Conservation (phyloP, 2,329 filamentous ascomycete genomes). For the Aspergillus texensis region DNA sequence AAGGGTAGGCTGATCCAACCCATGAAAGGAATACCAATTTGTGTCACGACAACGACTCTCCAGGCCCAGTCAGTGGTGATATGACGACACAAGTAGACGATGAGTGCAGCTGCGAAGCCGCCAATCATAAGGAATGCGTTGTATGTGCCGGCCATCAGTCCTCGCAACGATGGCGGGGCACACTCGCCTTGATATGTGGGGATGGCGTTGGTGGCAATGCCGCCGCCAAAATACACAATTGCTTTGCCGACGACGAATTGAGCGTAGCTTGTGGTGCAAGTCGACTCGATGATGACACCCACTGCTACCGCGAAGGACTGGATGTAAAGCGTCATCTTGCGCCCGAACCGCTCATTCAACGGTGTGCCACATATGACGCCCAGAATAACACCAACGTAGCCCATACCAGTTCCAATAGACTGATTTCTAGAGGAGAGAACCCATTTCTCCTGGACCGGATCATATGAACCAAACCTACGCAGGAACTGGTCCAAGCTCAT, state of each 20-base stretch:
- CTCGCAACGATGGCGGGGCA: constrained; percentile 58
- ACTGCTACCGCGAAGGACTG: constrained; percentile 12
- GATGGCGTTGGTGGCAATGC: constrained; percentile 35
- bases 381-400: constrained; percentile 16
- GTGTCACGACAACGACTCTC: constrained; percentile 6
- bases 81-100: constrained; percentile 13
- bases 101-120: constrained; percentile 7
- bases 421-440: constrained; percentile 2
- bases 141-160: constrained; percentile 26
- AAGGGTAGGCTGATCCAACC: constrained; percentile 1
- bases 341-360: constrained; percentile 15
- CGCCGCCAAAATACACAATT: constrained; percentile 23
- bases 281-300: constrained; percentile 19
- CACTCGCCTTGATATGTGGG: constrained; percentile 65
- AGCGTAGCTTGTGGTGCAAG: constrained; percentile 23
- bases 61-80: constrained; percentile 7
- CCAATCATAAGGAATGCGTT: constrained; percentile 12
- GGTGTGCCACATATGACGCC: constrained; percentile 14
- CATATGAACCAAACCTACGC: constrained; percentile 8
- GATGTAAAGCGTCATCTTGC: constrained; percentile 18
- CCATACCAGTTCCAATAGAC: constrained; percentile 13
- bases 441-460: not conserved
- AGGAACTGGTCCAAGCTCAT: constrained; percentile 17
- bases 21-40: constrained; percentile 6
- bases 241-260: constrained; percentile 28